These are phyloP conservation scores for Penicillium subrubescens DNA, from an alignment of 495 filamentous ascomycete genomes.

Conservation along the genomic window DNA sequence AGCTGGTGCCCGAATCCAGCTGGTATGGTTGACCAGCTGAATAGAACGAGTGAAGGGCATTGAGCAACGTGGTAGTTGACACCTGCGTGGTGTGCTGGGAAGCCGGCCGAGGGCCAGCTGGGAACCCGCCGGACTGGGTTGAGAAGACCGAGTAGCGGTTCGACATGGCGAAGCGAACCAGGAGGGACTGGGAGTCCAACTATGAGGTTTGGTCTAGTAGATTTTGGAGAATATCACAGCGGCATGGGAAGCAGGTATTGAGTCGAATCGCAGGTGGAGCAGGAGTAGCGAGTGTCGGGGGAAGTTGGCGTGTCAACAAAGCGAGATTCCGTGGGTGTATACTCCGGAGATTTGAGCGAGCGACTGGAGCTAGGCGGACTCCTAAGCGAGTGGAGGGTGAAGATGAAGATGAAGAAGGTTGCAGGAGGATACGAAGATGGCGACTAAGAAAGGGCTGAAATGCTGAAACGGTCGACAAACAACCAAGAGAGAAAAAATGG, in stretches of 20 bases:
- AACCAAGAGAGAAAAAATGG: slow-evolving; percentile 11
- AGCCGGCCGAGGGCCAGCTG: slow-evolving; percentile 54
- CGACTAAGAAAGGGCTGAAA: not conserved
- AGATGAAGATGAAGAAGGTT: not conserved
- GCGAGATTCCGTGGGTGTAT: slow-evolving; percentile 11
- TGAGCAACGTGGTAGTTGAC: slow-evolving; percentile 89
- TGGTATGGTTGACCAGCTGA: slow-evolving; percentile 76
- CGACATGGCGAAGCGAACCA: slow-evolving; percentile 57
- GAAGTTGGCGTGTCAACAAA: slow-evolving; percentile 14
- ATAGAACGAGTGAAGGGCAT: slow-evolving; percentile 88
- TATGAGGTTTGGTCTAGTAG: not conserved
- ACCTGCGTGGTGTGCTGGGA: slow-evolving; percentile 75
- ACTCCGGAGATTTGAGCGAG: slow-evolving; percentile 31
- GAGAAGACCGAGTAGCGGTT: slow-evolving; percentile 89
- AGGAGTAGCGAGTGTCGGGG: not conserved
- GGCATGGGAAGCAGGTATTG: not conserved
- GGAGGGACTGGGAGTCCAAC: not conserved
- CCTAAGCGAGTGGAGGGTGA: slow-evolving; percentile 12
- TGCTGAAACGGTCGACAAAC: not conserved
- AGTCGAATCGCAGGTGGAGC: slow-evolving; percentile 11
- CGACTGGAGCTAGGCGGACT: slow-evolving; percentile 20
- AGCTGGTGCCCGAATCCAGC: slow-evolving; percentile 86
- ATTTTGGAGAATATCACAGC: not conserved
- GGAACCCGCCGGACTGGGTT: slow-evolving; percentile 62
- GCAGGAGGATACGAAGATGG: not conserved